Base-by-base conservation (phyloP, 2,329 filamentous ascomycete species). In the Nemania serpens region DNA sequence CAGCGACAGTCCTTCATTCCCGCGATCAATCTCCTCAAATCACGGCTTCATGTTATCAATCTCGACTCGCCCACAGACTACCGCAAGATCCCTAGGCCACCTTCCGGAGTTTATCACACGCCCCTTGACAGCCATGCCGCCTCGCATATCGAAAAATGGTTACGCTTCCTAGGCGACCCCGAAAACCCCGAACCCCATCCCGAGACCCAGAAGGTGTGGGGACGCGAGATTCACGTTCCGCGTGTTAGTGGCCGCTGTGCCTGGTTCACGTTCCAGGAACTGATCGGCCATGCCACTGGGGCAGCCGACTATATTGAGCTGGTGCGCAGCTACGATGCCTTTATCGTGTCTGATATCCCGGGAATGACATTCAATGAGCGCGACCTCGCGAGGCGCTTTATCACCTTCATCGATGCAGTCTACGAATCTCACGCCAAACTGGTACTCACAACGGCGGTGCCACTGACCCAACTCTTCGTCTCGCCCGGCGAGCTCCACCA, bases 251-350 rank as follows among this genome's bases (percentile, higher is more conserved):
- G 95, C 4, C 88, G 87, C 60, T 93, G 91, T 58, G 94, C 94
- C 4, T 90, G 89, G 82, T 99, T 98, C 76, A 92, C 89, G 0
- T 99, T 99, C 75, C 83, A 96, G 71, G 91, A 99, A 75, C 82
- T 99, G 43, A 96, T 98, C 68, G 91, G 92, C 11, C 82, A 86
- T 56, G 92, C 95, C 1, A 97, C 91, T 1, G 92, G 93, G 34
- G 95, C 95, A 0, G 95, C 95, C 17, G 95, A 99, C 78, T 99
- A 97, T 73, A 83, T 99, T 9, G 95, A 98, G 76, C 82, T 99
- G 58, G 91, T 91, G 77, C 86, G 91, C 58, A 89, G 89, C 68
- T 99, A 98, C 75, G 90, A 97, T 63, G 88, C 93, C 1, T 98
- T 99, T 71, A 86, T 99, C 66, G 85, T 99, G 10, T 97, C 93